Evolutionary conservation across 345 rosid genomes (phyloP), one percentile per base, ranked within the genome.

Genomic region (Eucalyptus erythrocorys): DNA sequence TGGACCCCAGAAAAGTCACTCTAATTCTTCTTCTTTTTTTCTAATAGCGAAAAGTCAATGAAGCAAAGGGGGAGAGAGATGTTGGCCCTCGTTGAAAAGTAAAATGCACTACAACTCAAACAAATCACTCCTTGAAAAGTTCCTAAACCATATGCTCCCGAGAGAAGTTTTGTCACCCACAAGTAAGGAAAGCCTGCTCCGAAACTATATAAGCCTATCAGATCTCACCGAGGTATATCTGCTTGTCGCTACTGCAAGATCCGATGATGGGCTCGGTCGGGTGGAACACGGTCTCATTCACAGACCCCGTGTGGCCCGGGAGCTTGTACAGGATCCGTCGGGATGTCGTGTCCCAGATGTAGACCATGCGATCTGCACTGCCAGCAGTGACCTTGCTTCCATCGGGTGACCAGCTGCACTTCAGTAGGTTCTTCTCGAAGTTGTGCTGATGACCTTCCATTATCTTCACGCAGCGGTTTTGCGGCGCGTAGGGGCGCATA

Each of bases 401-500:
- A 90, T 98, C 99, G 3, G 97, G 95, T 12, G 99, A 97, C 99
- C 99, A 98, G 68, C 95, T 89, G 89, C 98, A 98, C 90, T 98
- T 98, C 91, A 96, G 89, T 90, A 96, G 86, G 90, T 94, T 98
- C 98, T 98, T 98, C 89, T 98, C 99, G 19, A 98, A 98, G 91
- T 97, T 98, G 94, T 98, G 99, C 49, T 97, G 99, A 92, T 97
- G 99, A 11, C 99, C 99, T 89, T 96, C 99, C 53, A 98, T 89
- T 81, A 95, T 89, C 93, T 98, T 98, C 34, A 96, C 99, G 45
- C 99, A 98, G 26, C 99, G 99, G 90, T 98, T 95, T 85, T 97
- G 99, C 15, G 99, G 99, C 10, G 99, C 99, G 4, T 96, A 98
- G 21, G 99, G 99, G 47, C 99, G 97, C 99, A 97, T 97, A 88